These are phyloP conservation scores for Triglochin maritima DNA, from an alignment of 106 monocot species.

Conservation along the genomic window DNA sequence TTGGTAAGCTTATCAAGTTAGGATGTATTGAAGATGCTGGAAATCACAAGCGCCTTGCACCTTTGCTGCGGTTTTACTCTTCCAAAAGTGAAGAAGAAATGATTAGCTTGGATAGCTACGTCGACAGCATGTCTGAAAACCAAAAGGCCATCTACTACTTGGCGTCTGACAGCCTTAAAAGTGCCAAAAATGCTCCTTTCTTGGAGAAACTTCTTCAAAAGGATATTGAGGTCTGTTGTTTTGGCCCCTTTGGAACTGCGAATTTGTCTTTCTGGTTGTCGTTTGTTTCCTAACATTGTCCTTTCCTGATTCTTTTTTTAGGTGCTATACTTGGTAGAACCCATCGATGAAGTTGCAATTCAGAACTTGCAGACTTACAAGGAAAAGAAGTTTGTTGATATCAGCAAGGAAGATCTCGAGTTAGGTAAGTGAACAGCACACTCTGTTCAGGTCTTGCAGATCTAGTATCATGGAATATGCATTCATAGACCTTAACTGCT, in stretches of 20 bases:
- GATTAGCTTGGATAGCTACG: constrained; percentile 89
- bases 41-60: constrained; percentile 82
- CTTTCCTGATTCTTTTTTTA: constrained; percentile 11
- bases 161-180: constrained; percentile 88
- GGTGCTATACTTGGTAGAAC: constrained; percentile 93
- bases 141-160: constrained; percentile 94
- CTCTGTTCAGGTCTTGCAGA: not conserved
- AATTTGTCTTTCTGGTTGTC: not conserved
- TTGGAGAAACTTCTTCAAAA: constrained; percentile 86
- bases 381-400: constrained; percentile 99
- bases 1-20: constrained; percentile 89
- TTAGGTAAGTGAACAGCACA: constrained; percentile 39
- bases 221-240: constrained; percentile 61
- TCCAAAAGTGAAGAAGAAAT: constrained; percentile 74
- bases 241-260: not conserved
- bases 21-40: constrained; percentile 96
- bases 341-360: constrained; percentile 97
- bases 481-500: not conserved
- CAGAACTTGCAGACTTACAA: constrained; percentile 91
- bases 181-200: constrained; percentile 94
- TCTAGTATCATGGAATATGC: not conserved
- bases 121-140: constrained; percentile 83
- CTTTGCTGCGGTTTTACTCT: constrained; percentile 72
- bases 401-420: constrained; percentile 97
- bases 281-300: not conserved